phyloP scores from a whole-genome alignment of 2,329 filamentous ascomycete species.

The Claviceps lovelessii region DNA sequence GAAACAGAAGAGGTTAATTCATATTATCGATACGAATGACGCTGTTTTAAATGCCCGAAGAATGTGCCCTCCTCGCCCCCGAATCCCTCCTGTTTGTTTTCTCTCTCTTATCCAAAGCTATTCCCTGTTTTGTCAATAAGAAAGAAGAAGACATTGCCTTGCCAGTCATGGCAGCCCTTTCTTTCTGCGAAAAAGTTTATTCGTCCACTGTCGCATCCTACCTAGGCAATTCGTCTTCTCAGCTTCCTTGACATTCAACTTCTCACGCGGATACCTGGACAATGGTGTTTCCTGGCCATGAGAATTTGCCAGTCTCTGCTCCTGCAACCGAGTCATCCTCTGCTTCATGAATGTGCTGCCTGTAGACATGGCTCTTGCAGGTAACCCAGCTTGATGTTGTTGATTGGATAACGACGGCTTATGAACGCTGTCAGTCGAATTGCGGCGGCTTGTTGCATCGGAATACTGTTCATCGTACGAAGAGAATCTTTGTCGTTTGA shows the following conservation, averaged over 20 bases:
- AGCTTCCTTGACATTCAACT: not conserved
- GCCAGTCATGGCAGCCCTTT: not conserved
- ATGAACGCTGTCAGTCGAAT: not conserved
- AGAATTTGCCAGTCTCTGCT: slow-evolving; percentile 1
- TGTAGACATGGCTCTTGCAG: slow-evolving; percentile 12
- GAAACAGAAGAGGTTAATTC: not conserved
- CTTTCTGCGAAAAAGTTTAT: slow-evolving; percentile 5
- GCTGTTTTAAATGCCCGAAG: not conserved
- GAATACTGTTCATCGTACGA: slow-evolving; percentile 4
- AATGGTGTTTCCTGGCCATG: not conserved
- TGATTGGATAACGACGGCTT: not conserved
- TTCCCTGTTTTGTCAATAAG: not conserved
- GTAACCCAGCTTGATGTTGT: slow-evolving; percentile 1
- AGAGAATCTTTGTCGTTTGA: slow-evolving; percentile 7
- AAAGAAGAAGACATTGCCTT: not conserved
- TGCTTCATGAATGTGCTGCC: slow-evolving; percentile 15
- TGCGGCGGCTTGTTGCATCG: slow-evolving; percentile 2
- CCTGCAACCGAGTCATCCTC: slow-evolving; percentile 7
- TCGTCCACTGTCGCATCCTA: slow-evolving; percentile 8
- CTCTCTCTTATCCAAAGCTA: not conserved
- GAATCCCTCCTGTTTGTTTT: not conserved
- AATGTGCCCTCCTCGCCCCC: not conserved
- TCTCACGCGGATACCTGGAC: not conserved
- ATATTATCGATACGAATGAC: not conserved
- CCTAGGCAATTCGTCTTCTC: slow-evolving; percentile 2